Percentiles rank a stretch among this genome's conserved stretches.
Evolutionary conservation across 2,329 filamentous ascomycete genomes (phyloP).

Genomic region (Rhynchosporium secalis): DNA sequence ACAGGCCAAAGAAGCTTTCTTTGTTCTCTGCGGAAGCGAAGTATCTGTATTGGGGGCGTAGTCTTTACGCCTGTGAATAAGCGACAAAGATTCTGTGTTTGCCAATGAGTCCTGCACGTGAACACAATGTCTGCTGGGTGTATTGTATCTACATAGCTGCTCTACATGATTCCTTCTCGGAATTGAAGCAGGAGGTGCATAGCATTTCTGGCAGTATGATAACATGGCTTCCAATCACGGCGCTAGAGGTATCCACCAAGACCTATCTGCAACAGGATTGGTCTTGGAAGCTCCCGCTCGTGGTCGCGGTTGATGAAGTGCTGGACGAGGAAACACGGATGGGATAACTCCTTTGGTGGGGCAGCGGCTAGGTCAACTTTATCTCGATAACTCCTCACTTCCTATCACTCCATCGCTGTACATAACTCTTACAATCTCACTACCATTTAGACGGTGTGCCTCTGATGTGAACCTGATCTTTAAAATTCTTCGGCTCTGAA

Average conservation of each 20-base stretch:
- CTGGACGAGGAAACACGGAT: not conserved
- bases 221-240: constrained; percentile 6
- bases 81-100: not conserved
- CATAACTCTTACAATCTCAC: not conserved
- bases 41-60: too few relatives aligned
- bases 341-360: constrained; percentile 11
- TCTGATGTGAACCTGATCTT: not conserved
- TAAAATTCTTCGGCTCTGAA: not conserved
- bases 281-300: not conserved
- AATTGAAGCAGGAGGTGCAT: not conserved
- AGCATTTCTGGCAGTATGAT: not conserved
- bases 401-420: not conserved
- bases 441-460: not conserved
- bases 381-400: not conserved
- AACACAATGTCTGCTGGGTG: not conserved
- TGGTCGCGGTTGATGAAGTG: not conserved
- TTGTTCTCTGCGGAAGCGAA: too few relatives aligned
- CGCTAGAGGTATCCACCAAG: constrained; percentile 4
- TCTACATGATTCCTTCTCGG: not conserved
- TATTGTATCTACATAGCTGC: not conserved
- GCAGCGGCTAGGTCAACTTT: constrained; percentile 4
- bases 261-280: not conserved
- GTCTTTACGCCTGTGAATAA: too few relatives aligned
- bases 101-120: constrained; percentile 12
- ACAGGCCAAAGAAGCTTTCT: too few relatives aligned